A percentile compares a stretch with the other conserved stretches of the same genome.
Conservation (phyloP, 768 basidiomycete species). For the Candolleomyces efflorescens region DNA sequence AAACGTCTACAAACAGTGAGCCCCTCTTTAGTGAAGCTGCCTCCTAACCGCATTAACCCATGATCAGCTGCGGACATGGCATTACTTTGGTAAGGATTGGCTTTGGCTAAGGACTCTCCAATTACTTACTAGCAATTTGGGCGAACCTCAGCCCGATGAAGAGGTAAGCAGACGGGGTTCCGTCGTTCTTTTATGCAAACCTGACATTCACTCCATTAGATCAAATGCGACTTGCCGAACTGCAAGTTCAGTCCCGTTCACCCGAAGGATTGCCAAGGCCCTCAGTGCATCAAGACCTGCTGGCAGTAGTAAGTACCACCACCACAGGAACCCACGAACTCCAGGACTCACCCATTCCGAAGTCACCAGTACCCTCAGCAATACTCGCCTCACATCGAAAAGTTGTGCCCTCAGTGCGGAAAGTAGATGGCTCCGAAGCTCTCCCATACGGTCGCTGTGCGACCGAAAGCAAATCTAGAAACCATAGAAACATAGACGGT, state of each 20-base stretch:
- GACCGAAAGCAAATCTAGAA: neutral
- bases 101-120: neutral
- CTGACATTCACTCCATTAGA: conserved; percentile 31
- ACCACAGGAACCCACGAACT: conserved; percentile 9
- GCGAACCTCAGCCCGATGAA: conserved; percentile 46
- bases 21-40: neutral
- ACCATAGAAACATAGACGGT: neutral
- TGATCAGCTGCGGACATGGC: conserved; percentile 50
- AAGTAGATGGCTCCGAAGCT: neutral
- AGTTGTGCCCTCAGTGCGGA: conserved; percentile 50
- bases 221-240: conserved; percentile 53
- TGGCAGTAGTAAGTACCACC: conserved; percentile 62
- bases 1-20: conserved; percentile 51
- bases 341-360: conserved; percentile 15
- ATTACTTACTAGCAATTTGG: conserved; percentile 4
- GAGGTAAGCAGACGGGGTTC: conserved; percentile 31
- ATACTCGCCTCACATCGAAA: conserved; percentile 63
- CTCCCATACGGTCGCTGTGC: neutral
- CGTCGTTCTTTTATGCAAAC: neutral
- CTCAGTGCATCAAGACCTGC: conserved; percentile 51
- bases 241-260: conserved; percentile 66
- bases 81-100: conserved; percentile 35
- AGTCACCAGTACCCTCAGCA: conserved; percentile 65
- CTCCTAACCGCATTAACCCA: neutral
- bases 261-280: conserved; percentile 43